Evolutionary conservation across 2,329 filamentous ascomycete genomes (phyloP), one percentile per base, ranked within the genome.

Genomic region (Polychaeton citri): DNA sequence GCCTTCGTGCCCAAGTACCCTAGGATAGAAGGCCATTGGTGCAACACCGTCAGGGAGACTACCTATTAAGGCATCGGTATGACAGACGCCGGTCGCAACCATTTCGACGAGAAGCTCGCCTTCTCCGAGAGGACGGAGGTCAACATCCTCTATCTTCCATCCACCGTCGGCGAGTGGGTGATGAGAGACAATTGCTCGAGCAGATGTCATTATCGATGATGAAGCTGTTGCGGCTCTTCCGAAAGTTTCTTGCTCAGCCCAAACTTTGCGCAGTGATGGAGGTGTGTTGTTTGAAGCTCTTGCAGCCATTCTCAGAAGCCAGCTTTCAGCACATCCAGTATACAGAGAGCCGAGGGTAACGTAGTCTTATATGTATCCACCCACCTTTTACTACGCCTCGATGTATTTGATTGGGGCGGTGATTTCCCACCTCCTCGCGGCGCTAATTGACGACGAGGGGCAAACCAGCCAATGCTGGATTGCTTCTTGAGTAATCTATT

Each of bases 101-200:
- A 74, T 65, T 30, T 69, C 64, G 3, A 74, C 62, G 2, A 72
- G 53, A 2, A 72, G 51, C 49, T 74, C 70, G 19, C 68, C 62
- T 2, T 63, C 53, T 8, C 48, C 43, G 2, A 57, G 51, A n/a
- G 57, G 44, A 8, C 61, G 45, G 2, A 63, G 34, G 10, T 43
- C 48, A 9, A 64, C 52, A 12, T 58, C 50, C 32, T 60, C 55
- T 43, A 62, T 53, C 36, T 55, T 58, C 62, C 62, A 65, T 28
- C 52, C 51, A 12, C 53, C 46, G 28, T 58, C 52, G 33, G 50
- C 49, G 34, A 57, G 46, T 2, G 59, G 57, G 21, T 56, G 53
- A 21, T 55, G 51, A 38, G 49, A 53, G 19, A 65, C 53, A 37
- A 65, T 64, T 6, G 61, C 62, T 35, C 43, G 54, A 33, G 41